Conservation (phyloP, 768 basidiomycete species). For the Macrolepiota albuminosa region DNA sequence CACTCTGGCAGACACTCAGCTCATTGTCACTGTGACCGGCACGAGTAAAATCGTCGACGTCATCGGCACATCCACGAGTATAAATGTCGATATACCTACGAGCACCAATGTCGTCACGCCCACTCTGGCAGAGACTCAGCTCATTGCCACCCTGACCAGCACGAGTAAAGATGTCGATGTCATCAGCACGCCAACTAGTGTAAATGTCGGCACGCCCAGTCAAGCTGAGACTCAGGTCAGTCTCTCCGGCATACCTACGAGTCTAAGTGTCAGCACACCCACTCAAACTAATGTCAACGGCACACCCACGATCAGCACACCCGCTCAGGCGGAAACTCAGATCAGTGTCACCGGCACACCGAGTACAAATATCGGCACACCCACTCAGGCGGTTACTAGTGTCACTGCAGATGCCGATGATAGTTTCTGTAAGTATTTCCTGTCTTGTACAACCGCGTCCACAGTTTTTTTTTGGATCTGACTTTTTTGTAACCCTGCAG, state of each 20-base stretch:
- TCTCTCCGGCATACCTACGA: too few species aligned
- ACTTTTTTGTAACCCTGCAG: neutral
- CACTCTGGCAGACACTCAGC: neutral
- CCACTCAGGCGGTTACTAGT: too few species aligned
- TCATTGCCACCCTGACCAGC: neutral
- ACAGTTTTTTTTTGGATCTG: neutral
- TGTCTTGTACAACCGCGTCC: neutral
- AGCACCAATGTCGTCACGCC: neutral
- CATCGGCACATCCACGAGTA: neutral
- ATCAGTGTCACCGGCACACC: neutral
- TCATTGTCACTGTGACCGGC: neutral
- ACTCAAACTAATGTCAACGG: neutral
- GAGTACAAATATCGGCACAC: neutral
- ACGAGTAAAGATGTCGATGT: neutral
- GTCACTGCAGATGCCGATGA: too few species aligned
- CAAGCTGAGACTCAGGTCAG: neutral
- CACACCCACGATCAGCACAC: neutral
- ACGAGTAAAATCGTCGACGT: too few species aligned
- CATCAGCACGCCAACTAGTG: neutral
- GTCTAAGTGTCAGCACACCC: too few species aligned
- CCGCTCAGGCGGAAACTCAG: neutral
- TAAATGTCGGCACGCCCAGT: neutral
- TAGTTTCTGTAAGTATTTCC: neutral
- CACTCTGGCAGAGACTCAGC: neutral
- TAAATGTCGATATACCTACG: neutral